Evolutionary conservation across 192 early-diverging fungal genomes (phyloP), one percentile per base, ranked within the genome.

Genomic region (Rhizoclosmatium globosum): DNA sequence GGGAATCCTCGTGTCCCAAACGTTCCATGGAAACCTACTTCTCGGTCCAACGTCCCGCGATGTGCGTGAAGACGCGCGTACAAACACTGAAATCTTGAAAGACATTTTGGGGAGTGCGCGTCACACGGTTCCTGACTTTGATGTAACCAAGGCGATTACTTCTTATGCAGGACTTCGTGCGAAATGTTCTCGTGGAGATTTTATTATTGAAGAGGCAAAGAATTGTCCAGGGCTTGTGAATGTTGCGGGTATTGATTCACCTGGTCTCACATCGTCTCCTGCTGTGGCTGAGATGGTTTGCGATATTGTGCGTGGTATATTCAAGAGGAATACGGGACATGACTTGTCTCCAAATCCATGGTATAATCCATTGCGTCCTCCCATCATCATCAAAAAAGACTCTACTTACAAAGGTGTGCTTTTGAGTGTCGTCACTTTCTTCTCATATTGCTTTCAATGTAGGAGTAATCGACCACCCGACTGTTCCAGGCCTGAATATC

Each of bases 181-280:
- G 19, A 87, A 86, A 68, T 86, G 78, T 45, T 76, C 72, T 23
- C 76, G 84, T n/a, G 61, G 64, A 2, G 86, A 87, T 68, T 87
- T 87, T 64, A 84, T 87, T 61, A 82, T 87, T 65, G 86, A 86
- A 56, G 82, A 78, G 47, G 48, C 43, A 17, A 42, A 45, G 3
- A 19, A 50, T 4, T 79, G 68, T 11, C 47, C 41, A 15, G 79
- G 79, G 2, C 83, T 87, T 71, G 76, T 87, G 71, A 87, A 87
- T 70, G 85, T 85, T 15, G 85, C 85, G n/a, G 86, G 86, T 4
- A 87, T 87, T 50, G 86, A 87, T 68, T 87, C 85, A 42, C 86
- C 86, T 4, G 86, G 86, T 17, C 66, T 87, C 21, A 87, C 86
- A 0, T 71, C 72, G 13, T 81, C 78, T 2, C 85, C 85, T 4